phyloP scores from a whole-genome alignment of 768 basidiomycete genomes.

The Suillus placidus region DNA sequence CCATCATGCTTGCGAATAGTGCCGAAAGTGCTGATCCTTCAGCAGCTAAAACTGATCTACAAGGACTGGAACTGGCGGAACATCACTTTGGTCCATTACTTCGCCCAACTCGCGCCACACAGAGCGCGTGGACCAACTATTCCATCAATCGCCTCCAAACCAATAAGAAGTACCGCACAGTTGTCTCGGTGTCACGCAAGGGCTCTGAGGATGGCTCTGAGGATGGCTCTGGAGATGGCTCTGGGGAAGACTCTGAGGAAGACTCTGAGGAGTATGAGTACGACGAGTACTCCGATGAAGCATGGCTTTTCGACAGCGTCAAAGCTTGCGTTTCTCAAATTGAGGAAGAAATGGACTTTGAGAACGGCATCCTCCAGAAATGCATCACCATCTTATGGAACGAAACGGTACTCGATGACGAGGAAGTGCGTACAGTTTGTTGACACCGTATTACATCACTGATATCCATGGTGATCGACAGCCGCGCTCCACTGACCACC shows the following conservation, averaged over 20 bases:
- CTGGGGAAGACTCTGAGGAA: background rate
- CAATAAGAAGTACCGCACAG: background rate
- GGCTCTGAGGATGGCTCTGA: background rate
- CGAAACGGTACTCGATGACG: background rate
- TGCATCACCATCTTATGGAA: background rate
- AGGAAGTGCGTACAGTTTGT: background rate
- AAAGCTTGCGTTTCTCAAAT: background rate
- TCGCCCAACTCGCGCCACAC: slow-evolving; percentile 10
- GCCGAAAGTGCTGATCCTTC: background rate
- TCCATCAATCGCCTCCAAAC: slow-evolving; percentile 9
- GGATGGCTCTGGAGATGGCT: too few relatives aligned
- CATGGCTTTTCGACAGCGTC: background rate
- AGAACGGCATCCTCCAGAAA: background rate
- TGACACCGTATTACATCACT: background rate
- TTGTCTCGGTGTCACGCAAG: background rate
- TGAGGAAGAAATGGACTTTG: background rate
- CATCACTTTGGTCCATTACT: slow-evolving; percentile 12
- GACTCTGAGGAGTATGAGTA: slow-evolving; percentile 5
- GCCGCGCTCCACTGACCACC: background rate
- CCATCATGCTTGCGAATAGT: background rate
- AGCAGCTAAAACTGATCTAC: background rate
- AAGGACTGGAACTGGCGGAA: background rate
- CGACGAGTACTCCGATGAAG: background rate
- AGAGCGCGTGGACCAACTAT: slow-evolving; percentile 12
- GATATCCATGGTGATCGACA: background rate